Evolutionary conservation across 169 alveolate genomes (phyloP).

Genomic region (Plasmodium sp.): DNA sequence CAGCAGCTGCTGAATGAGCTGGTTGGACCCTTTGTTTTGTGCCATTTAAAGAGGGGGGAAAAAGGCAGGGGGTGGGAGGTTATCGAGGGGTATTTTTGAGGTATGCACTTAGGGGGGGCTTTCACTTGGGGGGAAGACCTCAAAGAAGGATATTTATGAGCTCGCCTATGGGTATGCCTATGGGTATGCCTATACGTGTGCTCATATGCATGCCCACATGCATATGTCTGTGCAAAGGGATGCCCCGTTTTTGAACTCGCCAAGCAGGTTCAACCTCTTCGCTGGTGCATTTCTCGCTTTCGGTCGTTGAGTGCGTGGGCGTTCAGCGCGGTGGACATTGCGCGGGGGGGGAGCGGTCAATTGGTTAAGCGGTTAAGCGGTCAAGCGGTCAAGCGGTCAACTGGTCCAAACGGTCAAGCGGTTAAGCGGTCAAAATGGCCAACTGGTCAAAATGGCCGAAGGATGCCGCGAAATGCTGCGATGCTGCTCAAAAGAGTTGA

Average conservation of each 20-base stretch:
- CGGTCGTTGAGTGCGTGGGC: not conserved
- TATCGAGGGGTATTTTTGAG: not conserved
- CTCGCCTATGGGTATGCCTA: not conserved
- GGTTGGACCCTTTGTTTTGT: constrained; percentile 79
- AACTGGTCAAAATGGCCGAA: not conserved
- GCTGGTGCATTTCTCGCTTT: not conserved
- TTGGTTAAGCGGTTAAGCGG: not conserved
- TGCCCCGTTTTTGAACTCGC: not conserved
- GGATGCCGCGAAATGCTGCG: not conserved
- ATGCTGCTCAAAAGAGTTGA: not conserved
- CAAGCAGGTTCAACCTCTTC: not conserved
- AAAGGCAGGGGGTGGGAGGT: not conserved
- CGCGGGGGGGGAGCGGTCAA: not conserved
- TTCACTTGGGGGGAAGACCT: not conserved
- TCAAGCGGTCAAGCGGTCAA: not conserved
- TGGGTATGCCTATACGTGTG: no score
- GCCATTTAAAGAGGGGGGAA: not conserved
- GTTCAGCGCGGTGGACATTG: not conserved
- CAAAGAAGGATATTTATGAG: not conserved
- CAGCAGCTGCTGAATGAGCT: constrained; percentile 83
- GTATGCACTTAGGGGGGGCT: not conserved
- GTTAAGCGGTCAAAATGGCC: not conserved
- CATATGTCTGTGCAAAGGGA: not conserved
- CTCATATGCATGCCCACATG: not conserved
- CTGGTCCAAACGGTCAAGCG: no score